Percentiles rank a stretch among this genome's conserved stretches.
These are phyloP conservation scores for Blastobotrys proliferans DNA, from an alignment of 1,139 yeast species.

Conservation along the genomic window DNA sequence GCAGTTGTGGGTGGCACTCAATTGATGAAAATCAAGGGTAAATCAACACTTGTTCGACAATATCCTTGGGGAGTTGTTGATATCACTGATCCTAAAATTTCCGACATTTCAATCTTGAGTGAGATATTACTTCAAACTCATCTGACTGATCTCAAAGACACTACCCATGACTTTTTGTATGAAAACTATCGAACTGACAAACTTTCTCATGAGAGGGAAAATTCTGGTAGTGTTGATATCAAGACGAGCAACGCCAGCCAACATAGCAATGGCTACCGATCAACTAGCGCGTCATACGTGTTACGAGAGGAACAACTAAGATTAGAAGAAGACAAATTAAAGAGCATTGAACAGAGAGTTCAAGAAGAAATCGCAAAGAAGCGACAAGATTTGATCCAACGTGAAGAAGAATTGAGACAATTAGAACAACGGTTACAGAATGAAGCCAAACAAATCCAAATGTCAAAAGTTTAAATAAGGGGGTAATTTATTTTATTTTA, in stretches of 20 bases:
- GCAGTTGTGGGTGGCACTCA: constrained; percentile 70
- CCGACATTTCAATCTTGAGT: constrained; percentile 76
- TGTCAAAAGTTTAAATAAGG: neutral
- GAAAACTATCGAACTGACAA: constrained; percentile 93
- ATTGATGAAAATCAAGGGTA: constrained; percentile 52
- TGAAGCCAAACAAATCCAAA: constrained; percentile 10
- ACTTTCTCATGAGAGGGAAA: constrained; percentile 44
- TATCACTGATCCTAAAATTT: constrained; percentile 74
- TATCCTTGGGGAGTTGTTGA: constrained; percentile 95
- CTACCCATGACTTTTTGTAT: constrained; percentile 87
- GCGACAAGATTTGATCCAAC: constrained; percentile 78
- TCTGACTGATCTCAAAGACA: constrained; percentile 84
- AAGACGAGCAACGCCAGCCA: neutral
- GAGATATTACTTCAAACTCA: constrained; percentile 85
- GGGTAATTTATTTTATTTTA: neutral
- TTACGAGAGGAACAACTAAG: constrained; percentile 41
- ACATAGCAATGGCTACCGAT: constrained; percentile 4
- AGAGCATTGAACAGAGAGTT: constrained; percentile 58
- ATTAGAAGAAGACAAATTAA: constrained; percentile 40
- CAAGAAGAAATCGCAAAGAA: constrained; percentile 84
- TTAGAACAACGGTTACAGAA: constrained; percentile 63
- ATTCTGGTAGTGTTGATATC: neutral
- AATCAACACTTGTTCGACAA: constrained; percentile 53
- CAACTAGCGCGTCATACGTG: constrained; percentile 23
- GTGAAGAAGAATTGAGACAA: constrained; percentile 82